These are phyloP conservation scores for Taphrina pruni DNA, from an alignment of 1,139 yeast genomes.

Conservation along the genomic window DNA sequence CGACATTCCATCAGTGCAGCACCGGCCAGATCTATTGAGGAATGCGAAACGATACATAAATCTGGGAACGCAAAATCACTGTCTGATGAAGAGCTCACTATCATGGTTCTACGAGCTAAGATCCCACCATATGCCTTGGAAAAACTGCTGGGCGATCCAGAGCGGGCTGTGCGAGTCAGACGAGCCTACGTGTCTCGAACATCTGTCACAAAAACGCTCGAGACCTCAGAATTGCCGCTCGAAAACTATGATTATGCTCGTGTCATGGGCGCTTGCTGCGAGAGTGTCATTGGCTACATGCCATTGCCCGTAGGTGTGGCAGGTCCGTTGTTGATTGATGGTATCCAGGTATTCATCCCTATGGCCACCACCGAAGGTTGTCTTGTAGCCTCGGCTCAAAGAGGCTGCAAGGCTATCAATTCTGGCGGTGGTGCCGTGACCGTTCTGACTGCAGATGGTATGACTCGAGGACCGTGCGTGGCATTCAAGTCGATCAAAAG, in stretches of 20 bases:
- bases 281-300: conserved; percentile 93
- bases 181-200: conserved; percentile 85
- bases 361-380: conserved; percentile 99
- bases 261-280: conserved; percentile 98
- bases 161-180: conserved; percentile 91
- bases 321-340: conserved; percentile 92
- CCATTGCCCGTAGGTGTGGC: conserved; percentile 98
- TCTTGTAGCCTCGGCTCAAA: conserved; percentile 95
- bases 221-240: conserved; percentile 75
- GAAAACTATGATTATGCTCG: conserved; percentile 87
- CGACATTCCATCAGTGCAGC: conserved; percentile 3
- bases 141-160: conserved; percentile 82
- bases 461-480: conserved; percentile 99
- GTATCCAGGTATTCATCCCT: conserved; percentile 84
- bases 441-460: conserved; percentile 92
- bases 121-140: conserved; percentile 92
- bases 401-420: conserved; percentile 98
- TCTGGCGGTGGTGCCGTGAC: conserved; percentile 96
- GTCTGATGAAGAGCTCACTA: conserved; percentile 72
- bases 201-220: conserved; percentile 81
- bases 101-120: conserved; percentile 74
- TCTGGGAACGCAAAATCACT: conserved; percentile 73
- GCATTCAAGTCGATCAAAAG: conserved; percentile 78
- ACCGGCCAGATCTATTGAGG: conserved; percentile 59
- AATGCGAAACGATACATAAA: conserved; percentile 66